phyloP scores from a whole-genome alignment of 2,329 filamentous ascomycete genomes.

The Curvularia hawaiiensis region DNA sequence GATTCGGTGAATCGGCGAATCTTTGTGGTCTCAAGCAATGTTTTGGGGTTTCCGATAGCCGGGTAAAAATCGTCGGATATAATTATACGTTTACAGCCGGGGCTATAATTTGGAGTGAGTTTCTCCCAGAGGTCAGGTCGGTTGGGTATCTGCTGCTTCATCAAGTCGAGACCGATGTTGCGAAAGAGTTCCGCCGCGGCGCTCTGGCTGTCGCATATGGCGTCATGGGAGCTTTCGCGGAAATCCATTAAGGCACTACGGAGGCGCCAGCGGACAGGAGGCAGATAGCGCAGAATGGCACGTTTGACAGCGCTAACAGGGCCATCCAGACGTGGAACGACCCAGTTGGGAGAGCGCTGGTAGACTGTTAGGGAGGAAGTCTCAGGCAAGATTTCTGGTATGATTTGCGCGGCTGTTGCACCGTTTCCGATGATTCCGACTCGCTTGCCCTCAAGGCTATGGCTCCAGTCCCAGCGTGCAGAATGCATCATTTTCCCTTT shows the following conservation, averaged over 20 bases:
- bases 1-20: slow-evolving; percentile 55
- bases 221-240: slow-evolving; percentile 56
- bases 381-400: slow-evolving; percentile 60
- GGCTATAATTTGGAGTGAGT: slow-evolving; percentile 59
- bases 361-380: slow-evolving; percentile 59
- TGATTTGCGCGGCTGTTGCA: slow-evolving; percentile 63
- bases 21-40: slow-evolving; percentile 56
- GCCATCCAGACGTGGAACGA: slow-evolving; percentile 59
- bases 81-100: slow-evolving; percentile 62
- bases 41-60: slow-evolving; percentile 54
- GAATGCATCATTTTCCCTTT: slow-evolving; percentile 62
- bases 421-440: slow-evolving; percentile 66
- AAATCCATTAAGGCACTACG: slow-evolving; percentile 61
- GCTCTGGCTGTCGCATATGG: slow-evolving; percentile 51
- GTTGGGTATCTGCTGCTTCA: slow-evolving; percentile 55
- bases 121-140: slow-evolving; percentile 58
- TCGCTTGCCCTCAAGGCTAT: slow-evolving; percentile 59
- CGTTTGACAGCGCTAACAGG: slow-evolving; percentile 52
- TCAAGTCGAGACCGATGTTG: slow-evolving; percentile 42
- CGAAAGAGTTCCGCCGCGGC: slow-evolving; percentile 51
- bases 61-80: slow-evolving; percentile 63
- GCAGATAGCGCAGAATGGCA: slow-evolving; percentile 56
- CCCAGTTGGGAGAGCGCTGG: slow-evolving; percentile 65
- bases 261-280: slow-evolving; percentile 57
- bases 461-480: slow-evolving; percentile 65